Conservation (phyloP, 2,329 filamentous ascomycete genomes). For the Talaromyces atroroseus region DNA sequence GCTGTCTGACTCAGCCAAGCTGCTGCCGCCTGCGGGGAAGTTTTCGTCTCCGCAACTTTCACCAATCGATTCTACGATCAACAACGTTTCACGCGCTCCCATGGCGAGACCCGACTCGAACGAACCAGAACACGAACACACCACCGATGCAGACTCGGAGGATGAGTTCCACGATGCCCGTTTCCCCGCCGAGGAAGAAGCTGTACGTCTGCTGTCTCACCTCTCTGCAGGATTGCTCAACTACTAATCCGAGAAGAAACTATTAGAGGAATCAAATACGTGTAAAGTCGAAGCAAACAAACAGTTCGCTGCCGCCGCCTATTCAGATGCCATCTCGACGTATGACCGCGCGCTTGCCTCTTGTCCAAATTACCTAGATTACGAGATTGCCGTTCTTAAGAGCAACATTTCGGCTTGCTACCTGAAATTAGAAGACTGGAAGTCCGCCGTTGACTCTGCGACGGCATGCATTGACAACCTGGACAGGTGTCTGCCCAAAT, state of each 20-base stretch:
- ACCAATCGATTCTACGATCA: background rate
- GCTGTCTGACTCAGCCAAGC: background rate
- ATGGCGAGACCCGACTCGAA: constrained; percentile 4
- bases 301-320: constrained; percentile 68
- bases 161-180: constrained; percentile 40
- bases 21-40: background rate
- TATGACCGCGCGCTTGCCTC: constrained; percentile 76
- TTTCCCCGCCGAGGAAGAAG: constrained; percentile 45
- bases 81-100: background rate
- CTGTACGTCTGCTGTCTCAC: constrained; percentile 26
- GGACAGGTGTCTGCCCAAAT: constrained; percentile 33
- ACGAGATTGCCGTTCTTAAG: constrained; percentile 77
- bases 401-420: constrained; percentile 89
- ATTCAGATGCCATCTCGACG: constrained; percentile 69
- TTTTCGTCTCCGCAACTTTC: background rate
- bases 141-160: constrained; percentile 26
- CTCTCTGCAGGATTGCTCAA: constrained; percentile 6
- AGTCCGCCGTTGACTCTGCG: constrained; percentile 69
- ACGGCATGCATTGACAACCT: constrained; percentile 67
- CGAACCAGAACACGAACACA: background rate
- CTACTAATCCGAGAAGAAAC: constrained; percentile 43
- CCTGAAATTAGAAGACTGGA: constrained; percentile 79
- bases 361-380: constrained; percentile 80
- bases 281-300: constrained; percentile 73
- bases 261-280: constrained; percentile 65